Conservation (phyloP, 495 filamentous ascomycete species). For the Aspergillus asperescens region DNA sequence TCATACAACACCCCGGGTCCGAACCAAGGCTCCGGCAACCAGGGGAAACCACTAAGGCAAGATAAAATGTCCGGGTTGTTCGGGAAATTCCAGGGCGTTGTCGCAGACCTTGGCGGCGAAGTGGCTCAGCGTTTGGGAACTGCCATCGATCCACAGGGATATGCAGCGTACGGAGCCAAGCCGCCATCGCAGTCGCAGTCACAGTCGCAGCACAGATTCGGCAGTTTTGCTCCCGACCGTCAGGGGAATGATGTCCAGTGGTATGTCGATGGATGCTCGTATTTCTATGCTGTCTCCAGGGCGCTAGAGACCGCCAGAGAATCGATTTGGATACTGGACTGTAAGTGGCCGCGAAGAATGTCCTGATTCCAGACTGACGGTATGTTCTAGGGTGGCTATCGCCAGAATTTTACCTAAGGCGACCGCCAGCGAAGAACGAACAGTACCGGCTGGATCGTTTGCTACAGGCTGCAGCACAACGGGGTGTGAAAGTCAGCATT, state of each 20-base stretch:
- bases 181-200: conserved; percentile 23
- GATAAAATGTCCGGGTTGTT: conserved; percentile 49
- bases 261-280: conserved; percentile 90
- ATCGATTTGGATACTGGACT: conserved; percentile 90
- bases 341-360: conserved; percentile 28
- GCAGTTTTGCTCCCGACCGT: conserved; percentile 71
- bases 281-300: conserved; percentile 83
- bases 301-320: conserved; percentile 80
- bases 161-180: conserved; percentile 42
- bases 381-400: conserved; percentile 72
- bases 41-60: conserved; percentile 34
- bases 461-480: conserved; percentile 79
- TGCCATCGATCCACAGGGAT: conserved; percentile 47
- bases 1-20: conserved; percentile 12
- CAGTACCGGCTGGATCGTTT: conserved; percentile 85
- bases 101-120: conserved; percentile 47
- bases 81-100: conserved; percentile 50
- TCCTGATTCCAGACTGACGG: conserved; percentile 1
- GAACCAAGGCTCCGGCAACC: conserved; percentile 14
- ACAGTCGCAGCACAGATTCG: conserved; percentile 60
- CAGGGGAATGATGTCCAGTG: conserved; percentile 70
- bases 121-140: conserved; percentile 46
- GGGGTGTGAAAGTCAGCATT: conserved; percentile 81
- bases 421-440: conserved; percentile 76
- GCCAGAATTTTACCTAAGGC: conserved; percentile 82